These are phyloP conservation scores for Trapa incisa DNA, from an alignment of 345 rosid species.

Conservation along the genomic window DNA sequence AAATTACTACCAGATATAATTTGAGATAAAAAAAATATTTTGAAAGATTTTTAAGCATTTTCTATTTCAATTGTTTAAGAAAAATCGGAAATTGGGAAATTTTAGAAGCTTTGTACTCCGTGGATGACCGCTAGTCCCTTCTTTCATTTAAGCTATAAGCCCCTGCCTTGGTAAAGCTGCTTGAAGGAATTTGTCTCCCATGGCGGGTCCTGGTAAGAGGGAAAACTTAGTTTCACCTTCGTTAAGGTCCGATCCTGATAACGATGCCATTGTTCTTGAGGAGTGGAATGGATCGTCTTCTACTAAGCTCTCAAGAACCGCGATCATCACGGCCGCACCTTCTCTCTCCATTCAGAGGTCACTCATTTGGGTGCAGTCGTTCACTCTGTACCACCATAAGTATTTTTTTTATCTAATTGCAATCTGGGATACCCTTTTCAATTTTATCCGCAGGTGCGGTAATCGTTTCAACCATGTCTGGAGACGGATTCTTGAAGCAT, in stretches of 20 bases:
- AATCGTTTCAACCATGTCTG: conserved; percentile 57
- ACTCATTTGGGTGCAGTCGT: neutral
- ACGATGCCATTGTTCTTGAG: conserved; percentile 22
- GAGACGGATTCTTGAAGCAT: conserved; percentile 78
- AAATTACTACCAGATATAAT: too few relatives aligned
- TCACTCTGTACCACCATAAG: neutral
- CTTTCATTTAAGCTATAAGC: neutral
- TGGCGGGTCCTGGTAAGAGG: conserved; percentile 7
- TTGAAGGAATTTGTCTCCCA: conserved; percentile 3
- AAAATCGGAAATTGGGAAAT: too few relatives aligned
- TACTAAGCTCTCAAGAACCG: conserved; percentile 57
- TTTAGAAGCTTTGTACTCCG: too few relatives aligned
- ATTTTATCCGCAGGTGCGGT: conserved; percentile 32
- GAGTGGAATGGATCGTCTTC: conserved; percentile 83
- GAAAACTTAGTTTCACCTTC: neutral
- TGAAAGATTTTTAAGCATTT: too few relatives aligned
- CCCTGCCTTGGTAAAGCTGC: neutral
- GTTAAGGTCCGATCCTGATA: neutral
- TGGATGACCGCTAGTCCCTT: too few relatives aligned
- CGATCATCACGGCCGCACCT: conserved; percentile 44
- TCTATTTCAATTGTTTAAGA: too few relatives aligned
- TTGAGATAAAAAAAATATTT: too few relatives aligned
- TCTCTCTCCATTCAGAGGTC: conserved; percentile 55
- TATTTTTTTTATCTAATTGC: neutral
- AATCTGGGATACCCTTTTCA: too few relatives aligned